A percentile compares a stretch with the other conserved stretches of the same genome.
Conservation (phyloP, 2,329 filamentous ascomycete genomes). For the Coniella vitis region DNA sequence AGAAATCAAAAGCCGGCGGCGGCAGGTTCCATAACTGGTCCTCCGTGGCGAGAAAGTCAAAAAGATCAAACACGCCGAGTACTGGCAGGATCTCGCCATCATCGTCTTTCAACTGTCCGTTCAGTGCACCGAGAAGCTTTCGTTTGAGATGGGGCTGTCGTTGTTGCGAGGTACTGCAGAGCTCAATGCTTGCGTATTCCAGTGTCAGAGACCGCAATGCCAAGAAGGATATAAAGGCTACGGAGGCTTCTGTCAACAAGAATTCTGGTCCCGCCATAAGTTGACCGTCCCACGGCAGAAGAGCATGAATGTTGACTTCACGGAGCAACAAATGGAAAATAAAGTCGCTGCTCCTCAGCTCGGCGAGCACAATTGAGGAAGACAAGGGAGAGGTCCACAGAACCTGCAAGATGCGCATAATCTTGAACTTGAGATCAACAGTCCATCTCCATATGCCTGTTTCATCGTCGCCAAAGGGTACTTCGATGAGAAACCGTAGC, state of each 20-base stretch:
- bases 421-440: conserved; percentile 59
- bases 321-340: conserved; percentile 69
- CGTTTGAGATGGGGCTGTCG: conserved; percentile 64
- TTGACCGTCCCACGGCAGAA: conserved; percentile 67
- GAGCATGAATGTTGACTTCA: conserved; percentile 63
- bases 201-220: conserved; percentile 68
- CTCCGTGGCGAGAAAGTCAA: conserved; percentile 69
- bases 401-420: conserved; percentile 66
- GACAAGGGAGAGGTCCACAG: conserved; percentile 83
- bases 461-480: conserved; percentile 57
- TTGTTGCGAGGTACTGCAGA: conserved; percentile 69
- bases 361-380: conserved; percentile 63
- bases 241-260: conserved; percentile 58
- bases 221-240: conserved; percentile 71
- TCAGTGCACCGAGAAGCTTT: conserved; percentile 64
- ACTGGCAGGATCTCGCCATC: conserved; percentile 61
- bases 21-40: conserved; percentile 40
- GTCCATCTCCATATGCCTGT: conserved; percentile 59
- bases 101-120: conserved; percentile 65
- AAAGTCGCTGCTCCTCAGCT: conserved; percentile 73
- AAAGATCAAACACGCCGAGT: conserved; percentile 80
- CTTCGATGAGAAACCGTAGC: conserved; percentile 61
- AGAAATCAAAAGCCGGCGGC: conserved; percentile 50
- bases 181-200: conserved; percentile 79
- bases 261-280: conserved; percentile 58